Conservation (phyloP, 176 grass and related monocot genomes). For the Saccharum spontaneum region DNA sequence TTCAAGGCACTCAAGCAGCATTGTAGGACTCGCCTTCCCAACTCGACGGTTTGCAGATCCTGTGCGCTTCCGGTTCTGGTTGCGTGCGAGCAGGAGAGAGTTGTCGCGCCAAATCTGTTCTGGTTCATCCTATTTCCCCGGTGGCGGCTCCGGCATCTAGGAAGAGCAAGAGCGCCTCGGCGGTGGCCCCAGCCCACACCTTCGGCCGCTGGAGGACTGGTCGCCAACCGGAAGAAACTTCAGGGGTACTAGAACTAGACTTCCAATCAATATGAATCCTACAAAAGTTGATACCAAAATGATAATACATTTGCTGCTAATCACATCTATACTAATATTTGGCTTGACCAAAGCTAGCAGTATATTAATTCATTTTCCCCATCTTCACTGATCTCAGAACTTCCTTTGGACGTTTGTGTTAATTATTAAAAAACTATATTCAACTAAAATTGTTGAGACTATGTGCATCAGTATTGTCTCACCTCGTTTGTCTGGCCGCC, state of each 20-base stretch:
- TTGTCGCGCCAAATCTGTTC: too few species aligned
- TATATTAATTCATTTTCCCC: background rate
- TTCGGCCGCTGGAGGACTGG: too few species aligned
- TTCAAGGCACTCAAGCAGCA: too few species aligned
- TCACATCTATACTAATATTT: background rate
- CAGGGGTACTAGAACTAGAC: background rate
- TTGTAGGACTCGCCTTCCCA: too few species aligned
- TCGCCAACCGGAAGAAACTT: background rate
- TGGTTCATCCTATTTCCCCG: too few species aligned
- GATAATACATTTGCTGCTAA: background rate
- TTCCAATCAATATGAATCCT: background rate
- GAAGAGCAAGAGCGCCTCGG: too few species aligned
- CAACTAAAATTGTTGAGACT: background rate
- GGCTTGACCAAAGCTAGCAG: background rate
- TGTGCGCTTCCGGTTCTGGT: too few species aligned
- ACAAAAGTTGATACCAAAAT: background rate
- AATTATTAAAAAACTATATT: background rate
- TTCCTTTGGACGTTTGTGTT: background rate
- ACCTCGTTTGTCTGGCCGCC: constrained; percentile 61
- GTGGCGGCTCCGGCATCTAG: too few species aligned
- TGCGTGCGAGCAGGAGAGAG: too few species aligned
- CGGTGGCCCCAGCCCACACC: too few species aligned
- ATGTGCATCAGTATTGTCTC: background rate
- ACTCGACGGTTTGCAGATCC: too few species aligned
- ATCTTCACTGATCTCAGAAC: background rate